A percentile compares a stretch with the other conserved stretches of the same genome.
These are phyloP conservation scores for Bipolaris gigantea DNA, from an alignment of 2,329 filamentous ascomycete genomes.

Conservation along the genomic window DNA sequence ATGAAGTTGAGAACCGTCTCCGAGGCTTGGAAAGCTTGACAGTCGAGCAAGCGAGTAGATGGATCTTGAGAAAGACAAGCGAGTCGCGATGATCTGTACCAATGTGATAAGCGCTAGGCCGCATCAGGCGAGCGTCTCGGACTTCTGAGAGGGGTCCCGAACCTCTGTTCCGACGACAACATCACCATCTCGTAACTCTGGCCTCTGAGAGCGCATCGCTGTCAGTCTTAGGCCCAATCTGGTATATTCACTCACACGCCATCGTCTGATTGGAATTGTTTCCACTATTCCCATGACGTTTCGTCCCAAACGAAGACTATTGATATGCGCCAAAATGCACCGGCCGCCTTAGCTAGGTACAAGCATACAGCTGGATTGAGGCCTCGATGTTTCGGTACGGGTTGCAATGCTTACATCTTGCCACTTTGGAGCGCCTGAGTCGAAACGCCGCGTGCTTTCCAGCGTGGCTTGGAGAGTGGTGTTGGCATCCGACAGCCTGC, in stretches of 20 bases:
- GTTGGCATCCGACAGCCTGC: neutral
- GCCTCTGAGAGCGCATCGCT: slow-evolving; percentile 12
- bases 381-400: neutral
- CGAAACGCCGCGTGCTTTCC: neutral
- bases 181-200: slow-evolving; percentile 14
- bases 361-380: neutral
- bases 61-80: slow-evolving; percentile 19
- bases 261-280: neutral
- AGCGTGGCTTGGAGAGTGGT: neutral
- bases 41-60: neutral
- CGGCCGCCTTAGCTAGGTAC: slow-evolving; percentile 5
- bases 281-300: slow-evolving; percentile 10
- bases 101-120: slow-evolving; percentile 21
- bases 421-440: neutral
- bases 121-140: slow-evolving; percentile 21
- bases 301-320: slow-evolving; percentile 10
- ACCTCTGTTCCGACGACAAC: slow-evolving; percentile 19
- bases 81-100: slow-evolving; percentile 13
- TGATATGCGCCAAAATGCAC: slow-evolving; percentile 11
- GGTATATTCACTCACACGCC: slow-evolving; percentile 1
- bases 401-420: neutral
- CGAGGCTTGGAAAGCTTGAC: slow-evolving; percentile 7
- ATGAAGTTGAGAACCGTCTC: slow-evolving; percentile 15
- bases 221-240: neutral
- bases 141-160: slow-evolving; percentile 34